Conservation (phyloP, 768 basidiomycete genomes). For the Boletus sp. region DNA sequence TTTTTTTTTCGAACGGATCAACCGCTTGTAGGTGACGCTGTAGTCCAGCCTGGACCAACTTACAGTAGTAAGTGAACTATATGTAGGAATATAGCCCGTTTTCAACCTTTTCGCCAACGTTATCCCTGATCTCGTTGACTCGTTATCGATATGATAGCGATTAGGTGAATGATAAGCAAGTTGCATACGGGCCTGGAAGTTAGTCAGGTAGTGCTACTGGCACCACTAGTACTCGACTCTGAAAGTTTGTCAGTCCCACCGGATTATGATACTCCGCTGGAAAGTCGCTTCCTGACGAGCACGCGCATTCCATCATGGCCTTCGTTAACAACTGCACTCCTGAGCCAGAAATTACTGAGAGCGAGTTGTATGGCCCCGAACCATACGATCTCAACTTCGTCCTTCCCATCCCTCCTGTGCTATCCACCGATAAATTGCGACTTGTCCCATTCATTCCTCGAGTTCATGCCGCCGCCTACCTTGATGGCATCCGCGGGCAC, state of each 20-base stretch:
- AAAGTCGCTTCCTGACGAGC: not conserved
- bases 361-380: conserved; percentile 23
- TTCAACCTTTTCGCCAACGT: not conserved
- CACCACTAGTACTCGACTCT: no score
- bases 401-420: conserved; percentile 10
- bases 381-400: conserved; percentile 28
- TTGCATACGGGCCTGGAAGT: no score
- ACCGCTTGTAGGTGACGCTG: not conserved
- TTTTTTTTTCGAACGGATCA: not conserved
- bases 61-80: not conserved
- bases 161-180: no score
- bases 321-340: conserved; percentile 21
- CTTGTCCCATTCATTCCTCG: conserved; percentile 26
- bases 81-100: not conserved
- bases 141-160: no score
- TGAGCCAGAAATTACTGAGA: conserved; percentile 10
- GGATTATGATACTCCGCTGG: no score
- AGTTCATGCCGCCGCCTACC: conserved; percentile 15
- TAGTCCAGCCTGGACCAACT: not conserved
- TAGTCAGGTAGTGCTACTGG: no score
- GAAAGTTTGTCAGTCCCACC: not conserved
- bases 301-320: conserved; percentile 6
- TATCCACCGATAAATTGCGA: conserved; percentile 17
- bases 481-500: conserved; percentile 19
- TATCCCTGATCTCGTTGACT: not conserved